phyloP scores from a whole-genome alignment of 768 basidiomycete genomes.

The Podaxis rugospora region DNA sequence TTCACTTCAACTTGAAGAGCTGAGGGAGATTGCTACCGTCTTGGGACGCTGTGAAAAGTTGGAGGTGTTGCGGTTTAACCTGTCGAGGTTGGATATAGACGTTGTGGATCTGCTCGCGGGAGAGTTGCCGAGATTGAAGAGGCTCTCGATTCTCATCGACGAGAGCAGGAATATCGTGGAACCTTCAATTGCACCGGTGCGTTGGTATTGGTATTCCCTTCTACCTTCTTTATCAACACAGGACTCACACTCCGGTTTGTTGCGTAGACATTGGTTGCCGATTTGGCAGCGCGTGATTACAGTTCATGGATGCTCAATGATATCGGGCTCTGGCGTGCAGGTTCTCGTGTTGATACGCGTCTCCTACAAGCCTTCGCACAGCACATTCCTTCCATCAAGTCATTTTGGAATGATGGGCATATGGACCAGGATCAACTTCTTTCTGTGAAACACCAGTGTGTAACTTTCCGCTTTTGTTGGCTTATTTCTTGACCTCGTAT shows the following conservation, averaged over 20 bases:
- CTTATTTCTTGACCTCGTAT: neutral
- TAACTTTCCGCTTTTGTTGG: neutral
- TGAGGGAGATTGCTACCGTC: conserved; percentile 20
- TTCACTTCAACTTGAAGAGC: conserved; percentile 31
- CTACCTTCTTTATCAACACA: conserved; percentile 2
- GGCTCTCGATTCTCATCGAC: conserved; percentile 27
- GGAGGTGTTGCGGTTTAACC: conserved; percentile 28
- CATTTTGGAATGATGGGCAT: conserved; percentile 28
- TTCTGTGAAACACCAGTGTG: neutral
- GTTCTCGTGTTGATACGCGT: conserved; percentile 24
- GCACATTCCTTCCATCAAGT: conserved; percentile 30
- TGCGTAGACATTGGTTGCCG: conserved; percentile 20
- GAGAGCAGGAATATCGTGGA: conserved; percentile 16
- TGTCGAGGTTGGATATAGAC: conserved; percentile 25
- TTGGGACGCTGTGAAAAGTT: conserved; percentile 23
- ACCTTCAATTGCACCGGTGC: conserved; percentile 9
- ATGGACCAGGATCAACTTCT: neutral
- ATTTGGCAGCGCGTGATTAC: conserved; percentile 25
- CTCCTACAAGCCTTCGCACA: conserved; percentile 26
- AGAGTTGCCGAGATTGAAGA: conserved; percentile 26
- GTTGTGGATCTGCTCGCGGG: conserved; percentile 30
- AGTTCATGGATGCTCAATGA: conserved; percentile 31
- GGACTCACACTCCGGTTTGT: neutral
- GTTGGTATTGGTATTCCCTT: conserved; percentile 2
- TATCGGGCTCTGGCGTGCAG: conserved; percentile 33